phyloP scores from a whole-genome alignment of 176 grass and related monocot species.

The Oryza rufipogon region DNA sequence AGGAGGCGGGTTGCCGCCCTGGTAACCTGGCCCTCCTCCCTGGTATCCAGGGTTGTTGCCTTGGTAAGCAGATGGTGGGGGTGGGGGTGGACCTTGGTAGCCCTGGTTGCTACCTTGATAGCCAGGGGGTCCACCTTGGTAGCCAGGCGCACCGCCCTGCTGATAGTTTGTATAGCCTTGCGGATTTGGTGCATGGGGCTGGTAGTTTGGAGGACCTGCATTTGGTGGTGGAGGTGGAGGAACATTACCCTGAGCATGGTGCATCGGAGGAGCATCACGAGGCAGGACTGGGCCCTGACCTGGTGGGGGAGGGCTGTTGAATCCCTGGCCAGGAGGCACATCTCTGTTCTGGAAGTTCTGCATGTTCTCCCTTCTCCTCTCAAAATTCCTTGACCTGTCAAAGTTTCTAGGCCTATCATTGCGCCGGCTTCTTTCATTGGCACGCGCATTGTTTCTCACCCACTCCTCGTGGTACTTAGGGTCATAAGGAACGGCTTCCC shows the following conservation, averaged over 20 bases:
- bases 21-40: slow-evolving; percentile 53
- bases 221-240: slow-evolving; percentile 35
- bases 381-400: slow-evolving; percentile 82
- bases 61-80: slow-evolving; percentile 48
- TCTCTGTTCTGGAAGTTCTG: slow-evolving; percentile 80
- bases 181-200: slow-evolving; percentile 41
- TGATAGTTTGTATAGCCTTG: slow-evolving; percentile 55
- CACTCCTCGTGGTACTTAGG: slow-evolving; percentile 92
- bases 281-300: slow-evolving; percentile 36
- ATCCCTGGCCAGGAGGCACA: slow-evolving; percentile 49
- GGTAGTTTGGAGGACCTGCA: slow-evolving; percentile 43
- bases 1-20: slow-evolving; percentile 22
- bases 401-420: slow-evolving; percentile 88
- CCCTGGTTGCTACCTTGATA: slow-evolving; percentile 48
- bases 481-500: slow-evolving; percentile 82
- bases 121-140: slow-evolving; percentile 44
- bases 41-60: slow-evolving; percentile 59
- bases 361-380: slow-evolving; percentile 80
- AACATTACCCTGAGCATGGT: slow-evolving; percentile 38
- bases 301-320: slow-evolving; percentile 40
- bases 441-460: slow-evolving; percentile 69
- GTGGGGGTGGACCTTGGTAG: slow-evolving; percentile 53
- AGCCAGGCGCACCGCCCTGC: slow-evolving; percentile 57
- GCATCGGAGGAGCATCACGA: slow-evolving; percentile 45
- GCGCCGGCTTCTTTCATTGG: slow-evolving; percentile 62